phyloP scores from a whole-genome alignment of 139 green algal genomes.

The Deuterostichococcus epilithicus region DNA sequence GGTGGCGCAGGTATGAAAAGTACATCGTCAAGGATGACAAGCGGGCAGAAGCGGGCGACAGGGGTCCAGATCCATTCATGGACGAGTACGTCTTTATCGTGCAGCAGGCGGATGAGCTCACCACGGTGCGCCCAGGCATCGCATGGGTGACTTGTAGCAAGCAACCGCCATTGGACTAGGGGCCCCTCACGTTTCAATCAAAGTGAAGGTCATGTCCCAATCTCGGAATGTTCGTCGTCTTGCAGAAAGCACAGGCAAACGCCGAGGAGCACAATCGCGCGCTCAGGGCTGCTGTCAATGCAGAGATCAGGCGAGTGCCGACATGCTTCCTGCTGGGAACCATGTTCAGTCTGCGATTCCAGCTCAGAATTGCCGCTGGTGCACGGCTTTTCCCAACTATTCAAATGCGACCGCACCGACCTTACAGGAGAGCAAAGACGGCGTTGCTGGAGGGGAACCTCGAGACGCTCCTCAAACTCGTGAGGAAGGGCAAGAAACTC shows the following conservation, averaged over 20 bases:
- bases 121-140: slow-evolving; percentile 41
- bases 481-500: slow-evolving; percentile 51
- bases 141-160: not conserved
- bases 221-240: not conserved
- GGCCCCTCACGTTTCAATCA: not conserved
- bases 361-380: no score
- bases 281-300: slow-evolving; percentile 68
- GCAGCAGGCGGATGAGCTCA: slow-evolving; percentile 56
- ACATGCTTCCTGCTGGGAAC: no score
- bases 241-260: slow-evolving; percentile 66
- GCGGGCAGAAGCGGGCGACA: slow-evolving; percentile 15
- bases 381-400: no score
- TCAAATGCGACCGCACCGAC: no score
- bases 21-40: slow-evolving; percentile 47
- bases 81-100: slow-evolving; percentile 60
- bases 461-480: slow-evolving; percentile 35
- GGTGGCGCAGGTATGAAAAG: slow-evolving; percentile 80
- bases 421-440: slow-evolving; percentile 50
- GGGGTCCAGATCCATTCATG: slow-evolving; percentile 60
- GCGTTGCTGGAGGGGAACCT: slow-evolving; percentile 23
- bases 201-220: not conserved
- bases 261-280: slow-evolving; percentile 70
- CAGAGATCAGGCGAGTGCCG: slow-evolving; percentile 57
- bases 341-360: no score
- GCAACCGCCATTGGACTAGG: not conserved